phyloP scores from a whole-genome alignment of 2,329 filamentous ascomycete species.

The Elsinoe perseae region DNA sequence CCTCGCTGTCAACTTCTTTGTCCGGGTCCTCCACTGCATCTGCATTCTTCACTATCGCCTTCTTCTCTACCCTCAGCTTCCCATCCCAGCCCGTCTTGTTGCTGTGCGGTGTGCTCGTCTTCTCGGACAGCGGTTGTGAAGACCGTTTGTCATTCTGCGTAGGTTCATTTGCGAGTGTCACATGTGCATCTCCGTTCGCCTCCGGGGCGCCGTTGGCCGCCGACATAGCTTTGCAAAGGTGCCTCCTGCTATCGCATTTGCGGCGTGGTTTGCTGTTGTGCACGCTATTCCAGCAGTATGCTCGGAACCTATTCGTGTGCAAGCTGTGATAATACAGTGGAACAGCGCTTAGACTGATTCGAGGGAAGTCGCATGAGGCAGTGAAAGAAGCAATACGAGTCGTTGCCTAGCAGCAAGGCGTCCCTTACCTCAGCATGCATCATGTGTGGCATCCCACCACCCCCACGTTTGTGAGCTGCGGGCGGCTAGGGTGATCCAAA shows the following conservation, averaged over 20 bases:
- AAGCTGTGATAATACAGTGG: too few species aligned
- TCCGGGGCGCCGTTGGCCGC: not conserved
- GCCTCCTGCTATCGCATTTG: not conserved
- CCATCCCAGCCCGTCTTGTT: slow-evolving; percentile 63
- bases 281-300: not conserved
- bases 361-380: not conserved
- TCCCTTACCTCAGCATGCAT: slow-evolving; percentile 8
- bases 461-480: not conserved
- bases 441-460: not conserved
- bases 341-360: too few species aligned
- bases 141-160: slow-evolving; percentile 3
- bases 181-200: not conserved
- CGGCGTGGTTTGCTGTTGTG: not conserved
- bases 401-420: not conserved
- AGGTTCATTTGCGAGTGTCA: not conserved
- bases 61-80: slow-evolving; percentile 67
- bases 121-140: slow-evolving; percentile 12
- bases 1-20: slow-evolving; percentile 72
- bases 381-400: not conserved
- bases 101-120: slow-evolving; percentile 15
- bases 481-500: not conserved
- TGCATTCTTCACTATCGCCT: slow-evolving; percentile 62
- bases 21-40: slow-evolving; percentile 64
- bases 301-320: too few species aligned
- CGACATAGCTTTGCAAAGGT: not conserved